These are phyloP conservation scores for Monascus purpureus DNA, from an alignment of 495 filamentous ascomycete species.

Conservation along the genomic window DNA sequence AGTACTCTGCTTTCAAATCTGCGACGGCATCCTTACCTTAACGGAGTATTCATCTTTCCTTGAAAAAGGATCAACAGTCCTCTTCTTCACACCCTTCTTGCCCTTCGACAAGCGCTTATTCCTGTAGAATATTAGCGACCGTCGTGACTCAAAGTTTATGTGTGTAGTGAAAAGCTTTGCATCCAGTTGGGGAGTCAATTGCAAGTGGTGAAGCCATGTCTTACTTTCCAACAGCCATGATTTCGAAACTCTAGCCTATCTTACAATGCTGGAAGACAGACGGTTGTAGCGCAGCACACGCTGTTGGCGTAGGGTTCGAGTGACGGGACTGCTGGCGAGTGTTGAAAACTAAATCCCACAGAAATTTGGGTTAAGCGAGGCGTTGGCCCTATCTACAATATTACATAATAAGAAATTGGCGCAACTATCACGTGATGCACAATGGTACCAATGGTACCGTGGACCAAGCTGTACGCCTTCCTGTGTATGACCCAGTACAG, in stretches of 20 bases:
- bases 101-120: constrained; percentile 99
- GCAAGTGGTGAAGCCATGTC: no score
- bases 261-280: constrained; percentile 29
- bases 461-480: no score
- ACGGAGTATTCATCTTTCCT: constrained; percentile 98
- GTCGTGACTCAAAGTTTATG: constrained; percentile 1
- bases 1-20: constrained; percentile 6
- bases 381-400: constrained; percentile 20
- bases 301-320: constrained; percentile 24
- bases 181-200: neutral
- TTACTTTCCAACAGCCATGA: constrained; percentile 89
- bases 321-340: constrained; percentile 18
- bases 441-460: no score
- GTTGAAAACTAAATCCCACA: constrained; percentile 33
- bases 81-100: constrained; percentile 99
- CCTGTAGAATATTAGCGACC: constrained; percentile 37
- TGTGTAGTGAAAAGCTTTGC: no score
- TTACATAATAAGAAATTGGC: constrained; percentile 27
- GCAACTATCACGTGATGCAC: neutral
- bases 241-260: constrained; percentile 42
- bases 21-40: constrained; percentile 49
- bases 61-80: constrained; percentile 88
- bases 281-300: constrained; percentile 27
- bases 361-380: constrained; percentile 38
- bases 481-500: no score